Base-by-base conservation (phyloP, 768 basidiomycete genomes). In the Termitomyces sp. region DNA sequence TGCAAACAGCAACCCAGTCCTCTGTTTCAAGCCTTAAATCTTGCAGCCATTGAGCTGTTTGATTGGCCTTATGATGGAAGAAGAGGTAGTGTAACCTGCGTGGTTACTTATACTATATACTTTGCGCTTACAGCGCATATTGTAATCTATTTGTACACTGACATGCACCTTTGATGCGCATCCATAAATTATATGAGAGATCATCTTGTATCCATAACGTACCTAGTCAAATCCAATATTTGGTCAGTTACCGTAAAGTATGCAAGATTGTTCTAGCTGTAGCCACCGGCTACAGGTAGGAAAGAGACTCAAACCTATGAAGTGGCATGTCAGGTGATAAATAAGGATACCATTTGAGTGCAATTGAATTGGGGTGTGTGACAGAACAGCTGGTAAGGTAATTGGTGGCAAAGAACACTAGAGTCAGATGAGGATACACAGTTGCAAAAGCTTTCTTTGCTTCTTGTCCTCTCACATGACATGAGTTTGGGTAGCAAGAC, bases 1-100 rank as follows among this genome's bases (percentile, higher is more conserved):
- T 72, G 57, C 78, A 81, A 48, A 81, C 69, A 22, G 77, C 77
- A 4, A 81, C 75, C 24, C 73, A 72, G 54, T 77, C 75, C 56
- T 75, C 76, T 16, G 47, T 65, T 46, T 66, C 49, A 22, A 81
- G 60, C 2, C 77, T 76, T 16, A 58, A 59, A 5, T 59, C 59
- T 20, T 74, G 58, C 34, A 81, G 62, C 75, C 78, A 81, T 12
- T 68, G 75, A 9, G 77, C 78, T 1, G 79, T 58, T 60, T 71
- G 70, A 59, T 80, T 79, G 12, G 76, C 69, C 34, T 59, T 64
- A 18, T 52, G 60, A 51, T 79, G 65, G 26, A 79, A 65, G 44
- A 75, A 70, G 37, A n/a, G n/a, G n/a, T n/a, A n/a, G n/a, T n/a
- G n/a, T n/a, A n/a, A n/a, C n/a, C n/a, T n/a, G n/a, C n/a, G n/a